phyloP scores from a whole-genome alignment of 257 asterid genomes.

The Solanum habrochaites region DNA sequence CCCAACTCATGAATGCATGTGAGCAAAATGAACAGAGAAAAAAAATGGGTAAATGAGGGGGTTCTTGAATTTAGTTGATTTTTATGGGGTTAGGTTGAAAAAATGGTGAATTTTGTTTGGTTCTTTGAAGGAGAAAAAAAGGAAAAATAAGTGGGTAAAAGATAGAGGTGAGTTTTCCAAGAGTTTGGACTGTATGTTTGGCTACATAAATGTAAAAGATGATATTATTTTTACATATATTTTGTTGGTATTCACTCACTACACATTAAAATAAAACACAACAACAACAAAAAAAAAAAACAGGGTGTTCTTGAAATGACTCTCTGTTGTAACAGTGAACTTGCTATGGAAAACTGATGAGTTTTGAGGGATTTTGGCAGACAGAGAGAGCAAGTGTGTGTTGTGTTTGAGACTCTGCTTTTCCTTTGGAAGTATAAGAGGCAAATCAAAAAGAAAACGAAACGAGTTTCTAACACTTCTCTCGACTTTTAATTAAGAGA shows the following conservation, averaged over 20 bases:
- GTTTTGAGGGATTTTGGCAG: neutral
- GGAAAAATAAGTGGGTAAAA: neutral
- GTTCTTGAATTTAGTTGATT: slow-evolving; percentile 7
- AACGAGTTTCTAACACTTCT: too few species aligned
- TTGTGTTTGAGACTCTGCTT: neutral
- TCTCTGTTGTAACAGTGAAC: neutral
- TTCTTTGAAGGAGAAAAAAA: slow-evolving; percentile 2
- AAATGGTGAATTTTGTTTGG: slow-evolving; percentile 8
- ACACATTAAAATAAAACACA: neutral
- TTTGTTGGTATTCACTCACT: neutral
- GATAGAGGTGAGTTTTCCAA: slow-evolving; percentile 9
- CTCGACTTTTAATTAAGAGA: too few species aligned
- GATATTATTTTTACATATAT: neutral
- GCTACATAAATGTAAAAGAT: slow-evolving; percentile 14
- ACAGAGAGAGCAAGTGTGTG: neutral
- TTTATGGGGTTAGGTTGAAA: neutral
- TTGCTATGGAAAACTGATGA: neutral
- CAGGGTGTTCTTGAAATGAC: neutral
- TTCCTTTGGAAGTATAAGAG: neutral
- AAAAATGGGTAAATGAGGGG: neutral
- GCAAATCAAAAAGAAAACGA: neutral
- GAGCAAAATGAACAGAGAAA: neutral
- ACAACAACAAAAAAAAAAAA: neutral
- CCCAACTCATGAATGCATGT: slow-evolving; percentile 52
- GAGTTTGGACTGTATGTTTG: slow-evolving; percentile 16